Base-by-base conservation (phyloP, 139 green algal genomes). In the Chlamydomonas applanata region DNA sequence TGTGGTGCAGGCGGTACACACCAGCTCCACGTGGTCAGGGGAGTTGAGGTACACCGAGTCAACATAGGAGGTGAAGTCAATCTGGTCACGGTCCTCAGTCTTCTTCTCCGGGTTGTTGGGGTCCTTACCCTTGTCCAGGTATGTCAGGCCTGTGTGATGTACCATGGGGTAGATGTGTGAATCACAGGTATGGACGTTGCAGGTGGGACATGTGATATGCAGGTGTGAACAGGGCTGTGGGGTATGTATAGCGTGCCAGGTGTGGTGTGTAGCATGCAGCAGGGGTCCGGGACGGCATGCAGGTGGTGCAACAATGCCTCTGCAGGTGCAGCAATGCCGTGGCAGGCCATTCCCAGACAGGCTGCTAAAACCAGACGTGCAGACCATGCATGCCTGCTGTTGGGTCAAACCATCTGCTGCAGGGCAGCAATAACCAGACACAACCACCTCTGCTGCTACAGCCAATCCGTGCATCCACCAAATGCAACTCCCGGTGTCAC, bases 41-140 rank as follows among this genome's bases (percentile, higher is more conserved):
- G 91, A 88, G n/a, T 89, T 74, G 20, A 95, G 75, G 79, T 97
- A 99, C 22, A 99, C 93, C 22, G 70, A 81, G 79, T 97, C 94
- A 52, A 92, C 78, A 46, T 80, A 89, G 74, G 33, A 52, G 44
- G 44, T 64, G 64, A 96, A 94, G 19, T 63, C 83, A 17, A 96
- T 67, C 29, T 54, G 64, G 35, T 95, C 89, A 4, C 89, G 78
- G 19, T 82, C 36, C 85, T 97, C 89, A 7, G 60, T 83, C 60
- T 89, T 83, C 40, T 69, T 83, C 60, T 75, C 78, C 4, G 93
- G 92, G 82, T 92, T 92, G 35, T 91, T 90, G 69, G 90, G 76
- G 84, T 97, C 89, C 65, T 85, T 83, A 25, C 80, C 78, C 87
- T 95, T 98, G 85, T 97, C 90, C n/a, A 97, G 83, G 81, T 94